Evolutionary conservation across 2,329 filamentous ascomycete species (phyloP).

Genomic region (Fusarium staphyleae): DNA sequence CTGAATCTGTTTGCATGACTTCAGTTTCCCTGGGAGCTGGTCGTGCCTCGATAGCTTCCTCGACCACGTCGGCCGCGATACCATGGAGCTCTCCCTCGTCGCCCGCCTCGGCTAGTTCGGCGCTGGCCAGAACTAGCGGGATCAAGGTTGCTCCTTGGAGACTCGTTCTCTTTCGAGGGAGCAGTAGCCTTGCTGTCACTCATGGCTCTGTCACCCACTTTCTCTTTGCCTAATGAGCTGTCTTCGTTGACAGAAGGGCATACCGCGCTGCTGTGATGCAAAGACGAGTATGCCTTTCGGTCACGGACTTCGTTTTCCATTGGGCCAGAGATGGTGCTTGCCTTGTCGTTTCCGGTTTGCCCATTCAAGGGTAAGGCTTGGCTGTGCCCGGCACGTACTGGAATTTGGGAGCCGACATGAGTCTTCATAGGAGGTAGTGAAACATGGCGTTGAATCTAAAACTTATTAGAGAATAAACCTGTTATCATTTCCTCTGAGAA

Average conservation of each 20-base stretch:
- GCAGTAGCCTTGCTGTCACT: not conserved
- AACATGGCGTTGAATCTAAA: constrained; percentile 37
- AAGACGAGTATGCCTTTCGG: not conserved
- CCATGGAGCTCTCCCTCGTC: constrained; percentile 40
- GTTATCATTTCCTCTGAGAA: too few relatives aligned
- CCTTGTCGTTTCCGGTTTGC: not conserved
- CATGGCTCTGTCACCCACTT: not conserved
- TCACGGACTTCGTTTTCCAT: not conserved
- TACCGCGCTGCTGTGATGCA: constrained; percentile 4
- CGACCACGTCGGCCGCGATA: constrained; percentile 41
- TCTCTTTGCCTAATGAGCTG: constrained; percentile 1
- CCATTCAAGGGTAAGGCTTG: constrained; percentile 9
- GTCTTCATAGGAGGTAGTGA: constrained; percentile 37
- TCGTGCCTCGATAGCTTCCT: constrained; percentile 20
- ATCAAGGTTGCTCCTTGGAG: constrained; percentile 6
- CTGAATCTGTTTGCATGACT: not conserved
- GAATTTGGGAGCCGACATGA: constrained; percentile 35
- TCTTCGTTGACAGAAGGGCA: not conserved
- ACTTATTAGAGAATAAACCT: constrained; percentile 9
- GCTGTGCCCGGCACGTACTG: constrained; percentile 30
- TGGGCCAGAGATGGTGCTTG: not conserved
- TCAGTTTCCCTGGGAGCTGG: constrained; percentile 8
- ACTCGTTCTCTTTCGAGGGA: constrained; percentile 18
- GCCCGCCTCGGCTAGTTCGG: constrained; percentile 33
- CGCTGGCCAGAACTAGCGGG: constrained; percentile 8